A percentile compares a stretch with the other conserved stretches of the same genome.
Conservation (phyloP, 2,329 filamentous ascomycete species). For the Colletotrichum lupini region DNA sequence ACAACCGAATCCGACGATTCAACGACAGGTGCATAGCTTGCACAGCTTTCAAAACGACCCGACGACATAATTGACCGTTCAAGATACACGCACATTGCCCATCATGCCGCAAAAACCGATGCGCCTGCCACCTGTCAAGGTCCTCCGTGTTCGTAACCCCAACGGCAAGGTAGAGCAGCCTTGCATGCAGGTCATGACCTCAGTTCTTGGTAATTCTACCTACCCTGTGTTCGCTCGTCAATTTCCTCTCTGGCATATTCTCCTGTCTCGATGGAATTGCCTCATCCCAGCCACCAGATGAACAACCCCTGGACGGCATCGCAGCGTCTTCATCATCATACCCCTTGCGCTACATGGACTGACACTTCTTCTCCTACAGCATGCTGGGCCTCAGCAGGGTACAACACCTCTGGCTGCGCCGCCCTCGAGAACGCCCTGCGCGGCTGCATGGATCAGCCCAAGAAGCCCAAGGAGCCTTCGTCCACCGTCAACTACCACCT, state of each 20-base stretch:
- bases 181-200: conserved; percentile 67
- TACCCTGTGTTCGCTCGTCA: conserved; percentile 33
- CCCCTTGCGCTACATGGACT: background rate
- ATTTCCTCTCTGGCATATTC: background rate
- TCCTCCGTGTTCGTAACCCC: conserved; percentile 64
- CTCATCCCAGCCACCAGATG: background rate
- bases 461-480: conserved; percentile 57
- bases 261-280: background rate
- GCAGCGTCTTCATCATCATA: no score
- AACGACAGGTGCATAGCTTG: background rate
- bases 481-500: conserved; percentile 96
- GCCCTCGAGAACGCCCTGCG: conserved; percentile 70
- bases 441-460: conserved; percentile 83
- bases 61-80: background rate
- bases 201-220: conserved; percentile 62
- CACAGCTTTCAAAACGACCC: background rate
- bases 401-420: conserved; percentile 69
- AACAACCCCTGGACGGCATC: background rate
- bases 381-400: conserved; percentile 86
- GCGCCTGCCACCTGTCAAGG: conserved; percentile 67
- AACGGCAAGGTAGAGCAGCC: conserved; percentile 62
- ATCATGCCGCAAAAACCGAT: conserved; percentile 64
- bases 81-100: background rate
- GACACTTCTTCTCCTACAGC: conserved; percentile 57
- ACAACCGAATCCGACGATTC: background rate